Evolutionary conservation across 2,329 filamentous ascomycete genomes (phyloP).

Genomic region (Epichloe aotearoae): DNA sequence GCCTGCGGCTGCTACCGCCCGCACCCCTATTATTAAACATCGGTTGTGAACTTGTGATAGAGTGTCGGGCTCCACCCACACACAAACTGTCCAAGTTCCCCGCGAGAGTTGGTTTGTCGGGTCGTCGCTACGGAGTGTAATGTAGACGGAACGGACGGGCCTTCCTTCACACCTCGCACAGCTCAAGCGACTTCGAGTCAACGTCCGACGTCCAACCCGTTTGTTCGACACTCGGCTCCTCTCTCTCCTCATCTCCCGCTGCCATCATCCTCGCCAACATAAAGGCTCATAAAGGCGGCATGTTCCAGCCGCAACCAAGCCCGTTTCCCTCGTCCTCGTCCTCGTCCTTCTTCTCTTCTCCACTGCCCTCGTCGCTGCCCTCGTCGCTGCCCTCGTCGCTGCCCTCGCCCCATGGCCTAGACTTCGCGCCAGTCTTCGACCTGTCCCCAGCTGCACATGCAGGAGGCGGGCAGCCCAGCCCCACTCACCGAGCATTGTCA

Average conservation of each 20-base stretch:
- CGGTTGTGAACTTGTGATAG: not conserved
- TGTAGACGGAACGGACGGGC: not conserved
- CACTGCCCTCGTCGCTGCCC: constrained; percentile 10
- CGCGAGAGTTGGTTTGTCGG: not conserved
- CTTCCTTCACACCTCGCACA: constrained; percentile 2
- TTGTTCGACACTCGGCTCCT: not conserved
- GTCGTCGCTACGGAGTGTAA: not conserved
- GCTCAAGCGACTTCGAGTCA: not conserved
- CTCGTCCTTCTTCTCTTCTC: constrained; percentile 21
- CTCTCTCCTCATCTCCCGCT: not conserved
- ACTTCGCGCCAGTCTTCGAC: constrained; percentile 10
- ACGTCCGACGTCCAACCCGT: not conserved
- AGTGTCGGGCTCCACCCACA: constrained; percentile 1
- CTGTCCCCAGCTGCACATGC: constrained; percentile 7
- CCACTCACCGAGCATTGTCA: constrained; percentile 5
- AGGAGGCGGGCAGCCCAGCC: constrained; percentile 3
- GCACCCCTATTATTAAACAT: not conserved
- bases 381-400: constrained; percentile 8
- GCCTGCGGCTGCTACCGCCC: constrained; percentile 7
- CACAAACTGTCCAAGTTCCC: not conserved
- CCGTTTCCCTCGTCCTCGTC: constrained; percentile 26
- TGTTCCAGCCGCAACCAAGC: constrained; percentile 43
- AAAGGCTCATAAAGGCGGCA: constrained; percentile 17
- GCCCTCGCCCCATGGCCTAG: constrained; percentile 25
- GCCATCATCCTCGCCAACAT: not conserved